These are phyloP conservation scores for Spathaspora hagerdaliae DNA, from an alignment of 805 yeast genomes.

Conservation along the genomic window DNA sequence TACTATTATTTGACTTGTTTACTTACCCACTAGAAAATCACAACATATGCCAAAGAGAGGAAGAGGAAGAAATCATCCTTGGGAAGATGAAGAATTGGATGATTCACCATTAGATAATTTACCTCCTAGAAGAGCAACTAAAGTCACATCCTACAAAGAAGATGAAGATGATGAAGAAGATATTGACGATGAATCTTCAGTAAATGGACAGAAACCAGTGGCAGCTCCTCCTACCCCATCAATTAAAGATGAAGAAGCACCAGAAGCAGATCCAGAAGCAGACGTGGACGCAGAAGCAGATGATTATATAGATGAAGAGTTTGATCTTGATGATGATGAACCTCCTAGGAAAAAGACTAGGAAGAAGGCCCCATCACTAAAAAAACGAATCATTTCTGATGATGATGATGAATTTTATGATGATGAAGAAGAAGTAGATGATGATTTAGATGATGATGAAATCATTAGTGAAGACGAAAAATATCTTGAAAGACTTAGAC, in stretches of 20 bases:
- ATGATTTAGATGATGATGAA: neutral
- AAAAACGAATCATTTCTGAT: slow-evolving; percentile 2
- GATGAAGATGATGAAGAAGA: neutral
- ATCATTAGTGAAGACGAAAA: neutral
- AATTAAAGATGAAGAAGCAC: slow-evolving; percentile 1
- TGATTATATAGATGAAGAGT: slow-evolving; percentile 8
- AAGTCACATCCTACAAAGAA: slow-evolving; percentile 2
- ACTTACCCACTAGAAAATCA: too few relatives aligned
- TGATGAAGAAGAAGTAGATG: slow-evolving; percentile 12
- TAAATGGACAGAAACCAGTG: neutral
- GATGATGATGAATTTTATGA: slow-evolving; percentile 11
- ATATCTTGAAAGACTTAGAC: slow-evolving; percentile 7
- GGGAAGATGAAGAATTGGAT: slow-evolving; percentile 8
- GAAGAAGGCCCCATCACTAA: slow-evolving; percentile 1
- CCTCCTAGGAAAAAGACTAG: slow-evolving; percentile 1
- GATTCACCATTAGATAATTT: neutral
- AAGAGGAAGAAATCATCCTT: slow-evolving; percentile 8
- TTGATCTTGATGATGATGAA: neutral
- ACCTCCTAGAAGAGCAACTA: slow-evolving; percentile 7
- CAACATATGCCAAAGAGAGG: slow-evolving; percentile 13
- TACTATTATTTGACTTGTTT: too few relatives aligned
- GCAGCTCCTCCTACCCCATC: neutral
- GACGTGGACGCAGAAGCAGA: slow-evolving; percentile 17
- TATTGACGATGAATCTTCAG: slow-evolving; percentile 2
- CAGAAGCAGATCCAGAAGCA: slow-evolving; percentile 7